Percentiles rank a stretch among this genome's conserved stretches.
Conservation (phyloP, 2,329 filamentous ascomycete genomes). For the Ceratocystis smalleyi region DNA sequence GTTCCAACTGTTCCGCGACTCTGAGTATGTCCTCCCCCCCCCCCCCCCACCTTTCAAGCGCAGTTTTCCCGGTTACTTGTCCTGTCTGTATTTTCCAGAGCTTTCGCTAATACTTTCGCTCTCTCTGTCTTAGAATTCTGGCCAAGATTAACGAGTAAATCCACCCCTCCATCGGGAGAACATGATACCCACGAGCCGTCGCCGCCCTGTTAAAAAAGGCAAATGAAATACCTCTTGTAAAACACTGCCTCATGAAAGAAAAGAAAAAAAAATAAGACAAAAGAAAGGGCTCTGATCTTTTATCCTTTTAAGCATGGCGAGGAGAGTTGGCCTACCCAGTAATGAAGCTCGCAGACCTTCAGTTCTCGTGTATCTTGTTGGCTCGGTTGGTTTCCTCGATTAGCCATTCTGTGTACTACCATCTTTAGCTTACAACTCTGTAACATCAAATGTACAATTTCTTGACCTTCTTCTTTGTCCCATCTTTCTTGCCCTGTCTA, state of each 20-base stretch:
- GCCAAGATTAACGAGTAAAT: conserved; percentile 94
- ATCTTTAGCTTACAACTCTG: conserved; percentile 7
- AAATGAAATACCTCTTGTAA: neutral
- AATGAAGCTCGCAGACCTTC: neutral
- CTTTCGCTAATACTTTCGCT: neutral
- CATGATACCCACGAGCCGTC: conserved; percentile 13
- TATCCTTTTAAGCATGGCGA: conserved; percentile 16
- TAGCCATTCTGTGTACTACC: conserved; percentile 4
- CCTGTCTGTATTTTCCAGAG: neutral
- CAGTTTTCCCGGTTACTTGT: neutral
- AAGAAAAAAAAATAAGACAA: neutral
- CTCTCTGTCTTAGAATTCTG: conserved; percentile 51
- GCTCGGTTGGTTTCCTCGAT: neutral
- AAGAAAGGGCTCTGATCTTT: conserved; percentile 15
- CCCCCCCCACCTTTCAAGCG: neutral
- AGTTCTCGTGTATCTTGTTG: conserved; percentile 12
- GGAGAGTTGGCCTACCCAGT: neutral
- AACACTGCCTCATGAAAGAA: neutral
- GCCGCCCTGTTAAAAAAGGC: neutral
- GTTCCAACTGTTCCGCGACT: conserved; percentile 88
- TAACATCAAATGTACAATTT: conserved; percentile 2
- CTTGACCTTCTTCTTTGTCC: neutral
- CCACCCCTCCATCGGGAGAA: neutral
- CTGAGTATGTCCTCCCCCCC: conserved; percentile 59
- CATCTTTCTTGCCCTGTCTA: neutral